These are phyloP conservation scores for Blepharisma stoltei DNA, from an alignment of 73 alveolate species.

Conservation along the genomic window DNA sequence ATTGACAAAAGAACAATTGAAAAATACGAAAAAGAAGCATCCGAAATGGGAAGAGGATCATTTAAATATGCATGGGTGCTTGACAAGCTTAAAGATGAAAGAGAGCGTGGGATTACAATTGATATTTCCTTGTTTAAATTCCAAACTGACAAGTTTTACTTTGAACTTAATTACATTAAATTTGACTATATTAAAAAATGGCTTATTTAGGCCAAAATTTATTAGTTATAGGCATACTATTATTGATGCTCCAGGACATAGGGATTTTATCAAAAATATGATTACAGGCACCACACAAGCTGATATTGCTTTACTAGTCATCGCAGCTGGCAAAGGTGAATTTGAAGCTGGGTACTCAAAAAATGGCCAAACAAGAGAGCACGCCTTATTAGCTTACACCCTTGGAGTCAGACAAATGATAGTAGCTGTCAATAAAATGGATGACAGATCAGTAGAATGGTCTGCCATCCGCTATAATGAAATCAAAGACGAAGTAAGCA, in stretches of 20 bases:
- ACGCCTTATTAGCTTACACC: conserved; percentile 93
- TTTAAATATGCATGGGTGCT: conserved; percentile 94
- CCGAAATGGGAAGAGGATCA: conserved; percentile 76
- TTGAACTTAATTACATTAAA: too few species aligned
- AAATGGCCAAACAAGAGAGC: conserved; percentile 99
- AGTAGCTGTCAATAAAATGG: conserved; percentile 92
- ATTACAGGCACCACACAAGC: conserved; percentile 99
- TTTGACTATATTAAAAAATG: too few species aligned
- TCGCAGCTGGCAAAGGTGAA: conserved; percentile 97
- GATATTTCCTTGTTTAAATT: conserved; percentile 47
- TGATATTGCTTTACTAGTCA: conserved; percentile 91
- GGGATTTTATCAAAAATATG: conserved; percentile 98
- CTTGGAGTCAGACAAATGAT: conserved; percentile 83
- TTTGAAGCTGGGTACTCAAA: conserved; percentile 99
- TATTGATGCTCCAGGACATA: conserved; percentile 99
- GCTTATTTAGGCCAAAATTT: too few species aligned
- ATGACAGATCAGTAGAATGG: conserved; percentile 65
- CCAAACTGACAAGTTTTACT: conserved; percentile 85
- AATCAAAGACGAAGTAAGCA: conserved; percentile 79
- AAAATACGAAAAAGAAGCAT: conserved; percentile 95
- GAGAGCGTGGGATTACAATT: conserved; percentile 96
- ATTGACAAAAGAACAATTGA: conserved; percentile 90
- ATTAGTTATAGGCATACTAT: too few species aligned
- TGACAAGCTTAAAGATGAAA: conserved; percentile 92
- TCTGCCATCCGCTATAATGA: conserved; percentile 83